These are phyloP conservation scores for Ustilaginoidea virens DNA, from an alignment of 2,329 filamentous ascomycete genomes.

Conservation along the genomic window DNA sequence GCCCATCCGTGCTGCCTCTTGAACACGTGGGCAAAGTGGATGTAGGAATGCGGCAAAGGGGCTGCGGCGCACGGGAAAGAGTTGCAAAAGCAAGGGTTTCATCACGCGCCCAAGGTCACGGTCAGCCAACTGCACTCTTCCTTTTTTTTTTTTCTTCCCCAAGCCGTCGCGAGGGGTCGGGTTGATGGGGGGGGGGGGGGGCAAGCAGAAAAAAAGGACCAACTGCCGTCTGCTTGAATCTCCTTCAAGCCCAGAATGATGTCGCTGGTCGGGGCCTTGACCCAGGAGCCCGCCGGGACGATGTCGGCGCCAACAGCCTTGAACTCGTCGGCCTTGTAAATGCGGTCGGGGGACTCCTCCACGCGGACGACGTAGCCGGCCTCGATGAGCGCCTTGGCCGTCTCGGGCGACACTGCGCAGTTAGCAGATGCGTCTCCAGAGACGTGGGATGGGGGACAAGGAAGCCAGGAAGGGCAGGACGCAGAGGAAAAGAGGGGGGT, in stretches of 20 bases:
- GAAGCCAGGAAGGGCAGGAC: too few species aligned
- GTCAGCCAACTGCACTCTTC: conserved; percentile 5
- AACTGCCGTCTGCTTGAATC: conserved; percentile 47
- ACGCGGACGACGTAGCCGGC: conserved; percentile 55
- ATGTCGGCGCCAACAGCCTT: conserved; percentile 47
- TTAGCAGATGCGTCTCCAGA: too few species aligned
- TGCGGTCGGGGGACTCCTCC: conserved; percentile 44
- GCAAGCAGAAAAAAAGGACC: conserved; percentile 29
- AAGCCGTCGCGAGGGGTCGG: too few species aligned
- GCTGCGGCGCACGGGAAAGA: conserved; percentile 7
- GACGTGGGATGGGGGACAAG: too few species aligned
- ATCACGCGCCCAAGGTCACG: conserved; percentile 36
- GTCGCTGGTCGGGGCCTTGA: conserved; percentile 48
- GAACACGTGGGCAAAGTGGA: conserved; percentile 61
- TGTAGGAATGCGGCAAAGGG: conserved; percentile 9
- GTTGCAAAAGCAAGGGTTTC: conserved; percentile 38
- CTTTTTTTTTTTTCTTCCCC: too few species aligned
- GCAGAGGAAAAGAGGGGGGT: background rate
- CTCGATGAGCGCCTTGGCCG: conserved; percentile 40
- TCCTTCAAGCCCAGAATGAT: conserved; percentile 69
- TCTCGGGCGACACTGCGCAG: conserved; percentile 30
- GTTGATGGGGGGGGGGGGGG: too few species aligned
- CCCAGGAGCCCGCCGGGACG: conserved; percentile 52
- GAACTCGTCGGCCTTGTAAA: conserved; percentile 48
- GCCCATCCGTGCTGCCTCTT: conserved; percentile 70